Base-by-base conservation (phyloP, 371 early-diverging fungal genomes). In the Mortierella sp. region DNA sequence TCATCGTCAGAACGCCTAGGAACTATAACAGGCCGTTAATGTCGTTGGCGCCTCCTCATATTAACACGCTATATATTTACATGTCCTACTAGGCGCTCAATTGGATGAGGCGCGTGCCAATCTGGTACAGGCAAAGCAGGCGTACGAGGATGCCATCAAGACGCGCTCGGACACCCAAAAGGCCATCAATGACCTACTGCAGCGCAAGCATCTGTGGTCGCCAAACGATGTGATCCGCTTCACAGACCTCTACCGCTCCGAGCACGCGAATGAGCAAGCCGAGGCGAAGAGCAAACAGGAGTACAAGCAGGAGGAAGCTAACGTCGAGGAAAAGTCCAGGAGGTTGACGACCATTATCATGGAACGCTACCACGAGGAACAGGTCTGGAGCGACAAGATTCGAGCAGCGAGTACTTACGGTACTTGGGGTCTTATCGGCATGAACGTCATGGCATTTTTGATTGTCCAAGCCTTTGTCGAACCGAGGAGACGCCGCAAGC, bases 341-440 rank as follows among this genome's bases (percentile, higher is more conserved):
- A 91, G 88, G 26, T 77, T 96, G 64, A 94, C 95, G 0, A 88
- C 88, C n/a, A 90, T 93, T 0, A 96, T 96, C 51, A 93, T 94
- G 89, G 92, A 93, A 67, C 87, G 96, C 24, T 97, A 96, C 80
- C 95, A 96, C 73, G 96, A 96, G 82, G 99, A 98, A 77, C 98
- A 98, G 86, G 90, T 98, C n/a, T 98, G 97, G 96, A 96, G 96
- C 76, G 99, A 98, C 91, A 98, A 98, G 90, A 98, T 98, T 71
- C 95, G 98, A 13, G 92, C 93, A 28, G 95, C 96, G 5, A 94
- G 94, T 78, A 98, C 97, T 0, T 96, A 96, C 67, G 95, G 95
- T 48, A 96, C 96, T 0, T 94, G 95, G 94, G 94, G 96, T 2
- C 90, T 97, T 24, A 91, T 97, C 88, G 88, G 88, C 3, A 87